These are phyloP conservation scores for Lolium perenne DNA, from an alignment of 176 grass and related monocot species.

Conservation along the genomic window DNA sequence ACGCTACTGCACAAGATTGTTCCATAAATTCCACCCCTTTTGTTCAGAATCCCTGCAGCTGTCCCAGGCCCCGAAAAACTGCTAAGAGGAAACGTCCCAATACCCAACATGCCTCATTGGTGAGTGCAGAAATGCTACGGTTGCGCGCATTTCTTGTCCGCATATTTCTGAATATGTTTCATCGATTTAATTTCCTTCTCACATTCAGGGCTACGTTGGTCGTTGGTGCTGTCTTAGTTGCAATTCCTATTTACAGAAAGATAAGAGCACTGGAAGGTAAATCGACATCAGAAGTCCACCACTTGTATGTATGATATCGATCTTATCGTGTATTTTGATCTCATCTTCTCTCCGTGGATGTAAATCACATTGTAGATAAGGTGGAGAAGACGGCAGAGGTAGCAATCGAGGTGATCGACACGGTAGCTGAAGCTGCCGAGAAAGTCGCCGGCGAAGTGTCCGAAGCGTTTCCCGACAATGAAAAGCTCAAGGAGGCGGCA, in stretches of 20 bases:
- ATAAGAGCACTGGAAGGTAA: slow-evolving; percentile 56
- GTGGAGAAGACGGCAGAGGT: slow-evolving; percentile 63
- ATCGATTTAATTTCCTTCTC: background rate
- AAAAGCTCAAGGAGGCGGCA: slow-evolving; percentile 44
- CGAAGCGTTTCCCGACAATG: slow-evolving; percentile 49
- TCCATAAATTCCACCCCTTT: slow-evolving; percentile 8
- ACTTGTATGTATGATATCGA: background rate
- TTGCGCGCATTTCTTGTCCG: background rate
- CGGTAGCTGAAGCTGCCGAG: slow-evolving; percentile 63
- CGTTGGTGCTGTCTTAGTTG: slow-evolving; percentile 48
- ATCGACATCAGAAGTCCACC: background rate
- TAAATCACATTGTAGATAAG: slow-evolving; percentile 34
- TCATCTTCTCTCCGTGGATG: background rate
- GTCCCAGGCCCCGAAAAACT: slow-evolving; percentile 21
- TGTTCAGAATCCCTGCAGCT: slow-evolving; percentile 40
- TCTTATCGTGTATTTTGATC: background rate
- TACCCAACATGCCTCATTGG: slow-evolving; percentile 59
- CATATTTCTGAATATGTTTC: background rate
- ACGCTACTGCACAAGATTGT: background rate
- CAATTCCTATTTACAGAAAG: slow-evolving; percentile 60
- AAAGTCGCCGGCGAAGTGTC: slow-evolving; percentile 63
- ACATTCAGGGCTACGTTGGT: slow-evolving; percentile 50
- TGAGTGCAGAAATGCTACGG: slow-evolving; percentile 9
- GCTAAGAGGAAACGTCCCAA: slow-evolving; percentile 45
- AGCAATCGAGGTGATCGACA: slow-evolving; percentile 54